phyloP scores from a whole-genome alignment of 768 basidiomycete genomes.

The Tylopilus sp. region DNA sequence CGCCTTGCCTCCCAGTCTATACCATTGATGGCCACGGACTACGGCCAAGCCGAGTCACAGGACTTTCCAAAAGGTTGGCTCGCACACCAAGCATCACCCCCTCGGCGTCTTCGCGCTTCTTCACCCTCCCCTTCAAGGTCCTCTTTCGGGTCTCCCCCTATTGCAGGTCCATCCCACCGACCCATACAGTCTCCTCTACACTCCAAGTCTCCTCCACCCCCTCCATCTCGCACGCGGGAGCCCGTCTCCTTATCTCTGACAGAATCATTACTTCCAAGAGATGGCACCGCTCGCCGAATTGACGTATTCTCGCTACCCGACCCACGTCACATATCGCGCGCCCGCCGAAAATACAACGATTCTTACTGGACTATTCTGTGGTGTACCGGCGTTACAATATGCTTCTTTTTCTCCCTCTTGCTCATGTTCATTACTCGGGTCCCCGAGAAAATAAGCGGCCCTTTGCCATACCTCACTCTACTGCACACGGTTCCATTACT shows the following conservation, averaged over 20 bases:
- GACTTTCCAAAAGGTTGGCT: conserved; percentile 57
- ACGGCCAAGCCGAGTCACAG: conserved; percentile 38
- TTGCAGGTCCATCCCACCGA: conserved; percentile 32
- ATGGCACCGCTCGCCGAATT: conserved; percentile 57
- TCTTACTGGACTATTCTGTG: conserved; percentile 67
- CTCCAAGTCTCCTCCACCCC: conserved; percentile 34
- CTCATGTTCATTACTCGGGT: conserved; percentile 57
- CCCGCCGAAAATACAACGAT: conserved; percentile 72
- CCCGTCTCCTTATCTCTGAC: conserved; percentile 67
- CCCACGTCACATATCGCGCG: conserved; percentile 60
- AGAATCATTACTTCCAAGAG: conserved; percentile 73
- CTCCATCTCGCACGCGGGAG: conserved; percentile 41
- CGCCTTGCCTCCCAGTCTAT: conserved; percentile 34
- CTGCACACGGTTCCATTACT: conserved; percentile 77
- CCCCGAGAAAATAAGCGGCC: conserved; percentile 30
- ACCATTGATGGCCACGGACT: conserved; percentile 35
- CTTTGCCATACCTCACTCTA: conserved; percentile 62
- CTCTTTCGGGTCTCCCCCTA: conserved; percentile 34
- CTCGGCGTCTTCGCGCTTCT: conserved; percentile 40
- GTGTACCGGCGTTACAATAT: conserved; percentile 55
- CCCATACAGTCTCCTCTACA: conserved; percentile 32
- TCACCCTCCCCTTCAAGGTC: conserved; percentile 37
- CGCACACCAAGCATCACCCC: conserved; percentile 70
- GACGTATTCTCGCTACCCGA: conserved; percentile 79
- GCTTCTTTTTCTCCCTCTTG: conserved; percentile 60